Evolutionary conservation across 2,329 filamentous ascomycete genomes (phyloP), one percentile per base, ranked within the genome.

Genomic region (Ophiostoma himal-ulmi): DNA sequence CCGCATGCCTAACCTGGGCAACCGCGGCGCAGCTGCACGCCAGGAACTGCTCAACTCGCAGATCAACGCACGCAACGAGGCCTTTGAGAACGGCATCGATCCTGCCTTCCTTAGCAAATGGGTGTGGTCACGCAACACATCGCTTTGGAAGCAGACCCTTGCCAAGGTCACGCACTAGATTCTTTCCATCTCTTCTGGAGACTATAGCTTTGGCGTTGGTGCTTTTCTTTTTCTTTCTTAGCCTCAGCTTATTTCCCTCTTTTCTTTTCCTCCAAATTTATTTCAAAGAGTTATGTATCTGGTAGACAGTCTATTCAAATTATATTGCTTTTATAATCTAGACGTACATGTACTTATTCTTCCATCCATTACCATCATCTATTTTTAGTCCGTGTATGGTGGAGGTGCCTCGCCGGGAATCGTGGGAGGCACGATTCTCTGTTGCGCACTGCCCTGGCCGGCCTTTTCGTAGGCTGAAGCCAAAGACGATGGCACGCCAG

Each of bases 31-130:
- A 0, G 80, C 83, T 0, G 86, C 88, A 0, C 81, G 91, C 34
- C 89, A 93, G 80, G 81, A 81, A 70, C 81, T 94, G 74, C 78
- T 88, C 72, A 86, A 89, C 75, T 80, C 84, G 73, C 89, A 91
- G 82, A 87, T 92, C 74, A 80, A 81, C 68, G 88, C 88, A 1
- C 84, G 83, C 75, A 87, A 85, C 71, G 83, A 86, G 77, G 89
- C 90, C 0, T 92, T 87, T 75, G 89, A 92, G 81, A 83, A 84
- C 68, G 91, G 91, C 26, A 80, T 91, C 74, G 91, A 94, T 79
- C 89, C 89, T 1, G 81, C 86, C 44, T 84, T 86, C 76, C 83
- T 90, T 75, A 86, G 83, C 69, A 82, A 88, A 70, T 93, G 89
- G 89, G 83, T 79, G 10, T 92, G 90, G 90, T 84, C 87, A 62